phyloP scores from a whole-genome alignment of 129 eudicot genomes.

The Artemisia tridentata region DNA sequence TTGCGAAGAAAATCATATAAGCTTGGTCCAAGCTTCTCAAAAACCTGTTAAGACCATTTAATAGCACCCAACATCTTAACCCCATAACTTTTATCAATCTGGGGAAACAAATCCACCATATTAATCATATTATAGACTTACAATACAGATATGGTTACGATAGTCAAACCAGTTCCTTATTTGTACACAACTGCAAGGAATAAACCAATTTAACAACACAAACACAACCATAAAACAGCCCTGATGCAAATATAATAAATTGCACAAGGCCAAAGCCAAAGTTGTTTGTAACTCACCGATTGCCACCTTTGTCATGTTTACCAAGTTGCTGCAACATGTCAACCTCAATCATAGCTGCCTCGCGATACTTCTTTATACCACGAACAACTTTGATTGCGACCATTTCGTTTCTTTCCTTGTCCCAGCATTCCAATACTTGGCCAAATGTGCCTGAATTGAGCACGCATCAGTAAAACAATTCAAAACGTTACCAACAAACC shows the following conservation, averaged over 20 bases:
- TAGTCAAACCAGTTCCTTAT: slow-evolving; percentile 99
- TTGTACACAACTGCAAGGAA: slow-evolving; percentile 99
- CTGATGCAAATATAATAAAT: slow-evolving; percentile 48
- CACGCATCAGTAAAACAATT: neutral
- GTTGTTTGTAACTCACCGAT: slow-evolving; percentile 58
- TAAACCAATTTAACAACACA: slow-evolving; percentile 63
- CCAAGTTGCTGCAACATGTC: slow-evolving; percentile 88
- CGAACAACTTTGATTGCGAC: slow-evolving; percentile 85
- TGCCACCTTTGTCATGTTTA: slow-evolving; percentile 84
- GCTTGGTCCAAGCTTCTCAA: slow-evolving; percentile 99
- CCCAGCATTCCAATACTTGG: slow-evolving; percentile 91
- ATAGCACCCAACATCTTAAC: slow-evolving; percentile 64
- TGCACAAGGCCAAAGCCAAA: neutral
- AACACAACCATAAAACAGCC: slow-evolving; percentile 24
- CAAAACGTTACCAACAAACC: neutral
- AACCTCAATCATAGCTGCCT: slow-evolving; percentile 89
- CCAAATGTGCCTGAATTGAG: slow-evolving; percentile 69
- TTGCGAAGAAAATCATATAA: slow-evolving; percentile 97
- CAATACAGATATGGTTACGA: slow-evolving; percentile 99
- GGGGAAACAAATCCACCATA: slow-evolving; percentile 80
- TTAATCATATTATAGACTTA: slow-evolving; percentile 65
- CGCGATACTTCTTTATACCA: slow-evolving; percentile 80
- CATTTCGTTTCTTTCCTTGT: slow-evolving; percentile 78
- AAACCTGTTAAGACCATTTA: slow-evolving; percentile 73
- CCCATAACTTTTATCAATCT: slow-evolving; percentile 51